Percentiles rank a stretch among this genome's conserved stretches.
Conservation (phyloP, 2,329 filamentous ascomycete genomes). For the Aplosporella prunicola region DNA sequence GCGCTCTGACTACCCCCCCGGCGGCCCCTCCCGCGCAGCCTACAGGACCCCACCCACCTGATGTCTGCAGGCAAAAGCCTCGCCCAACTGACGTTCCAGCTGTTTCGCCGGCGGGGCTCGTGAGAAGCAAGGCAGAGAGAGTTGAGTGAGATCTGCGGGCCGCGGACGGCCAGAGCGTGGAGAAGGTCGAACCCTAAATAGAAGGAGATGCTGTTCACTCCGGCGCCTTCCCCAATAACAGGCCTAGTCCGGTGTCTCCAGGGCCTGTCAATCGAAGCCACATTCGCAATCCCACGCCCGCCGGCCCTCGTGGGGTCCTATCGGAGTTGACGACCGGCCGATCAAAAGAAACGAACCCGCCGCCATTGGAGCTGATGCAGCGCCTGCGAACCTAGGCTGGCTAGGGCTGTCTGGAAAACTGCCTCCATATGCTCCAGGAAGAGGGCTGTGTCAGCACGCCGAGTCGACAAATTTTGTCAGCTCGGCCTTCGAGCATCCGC, state of each 20-base stretch:
- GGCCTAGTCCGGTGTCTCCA: constrained; percentile 21
- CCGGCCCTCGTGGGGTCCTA: neutral
- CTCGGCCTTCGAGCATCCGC: no score
- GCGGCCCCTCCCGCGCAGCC: no score
- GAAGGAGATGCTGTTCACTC: constrained; percentile 4
- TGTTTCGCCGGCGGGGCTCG: constrained; percentile 3
- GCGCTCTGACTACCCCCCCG: no score
- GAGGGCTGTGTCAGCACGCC: constrained; percentile 1
- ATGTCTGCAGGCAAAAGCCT: no score
- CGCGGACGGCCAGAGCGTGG: constrained; percentile 2
- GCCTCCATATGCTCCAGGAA: no score
- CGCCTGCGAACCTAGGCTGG: neutral
- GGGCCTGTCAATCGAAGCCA: constrained; percentile 26
- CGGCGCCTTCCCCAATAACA: constrained; percentile 18
- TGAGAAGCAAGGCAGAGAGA: constrained; percentile 1
- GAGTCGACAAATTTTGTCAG: no score
- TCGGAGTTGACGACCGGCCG: constrained; percentile 7
- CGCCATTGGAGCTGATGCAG: neutral
- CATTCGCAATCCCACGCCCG: constrained; percentile 18
- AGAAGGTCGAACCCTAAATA: constrained; percentile 10
- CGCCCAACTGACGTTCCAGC: no score
- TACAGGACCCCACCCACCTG: no score
- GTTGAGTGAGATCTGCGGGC: constrained; percentile 9
- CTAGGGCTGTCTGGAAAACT: neutral
- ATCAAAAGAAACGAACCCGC: constrained; percentile 13